Base-by-base conservation (phyloP, 1,284 basidiomycete genomes). In the Cryptococcus amylolentus region DNA sequence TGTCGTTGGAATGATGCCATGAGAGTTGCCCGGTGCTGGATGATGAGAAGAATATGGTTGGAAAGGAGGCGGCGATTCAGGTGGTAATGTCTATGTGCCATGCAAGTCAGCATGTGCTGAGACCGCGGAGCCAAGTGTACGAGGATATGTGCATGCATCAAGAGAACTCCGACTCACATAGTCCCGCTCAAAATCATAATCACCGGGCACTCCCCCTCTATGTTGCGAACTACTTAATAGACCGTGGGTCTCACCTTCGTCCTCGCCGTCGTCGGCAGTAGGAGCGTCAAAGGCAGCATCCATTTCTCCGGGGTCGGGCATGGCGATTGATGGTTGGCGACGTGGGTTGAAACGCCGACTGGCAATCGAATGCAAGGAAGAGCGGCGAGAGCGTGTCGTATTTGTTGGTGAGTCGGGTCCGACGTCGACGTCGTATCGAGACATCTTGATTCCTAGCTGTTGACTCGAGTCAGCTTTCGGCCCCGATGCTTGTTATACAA, bases 141-240 rank as follows among this genome's bases (percentile, higher is more conserved):
- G 35, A 23, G 48, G 43, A 55, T 27, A 45, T 20, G 49, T 41
- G 14, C 23, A 31, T 53, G n/a, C 27, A 45, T 48, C 13, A 27
- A 49, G 18, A 54, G 48, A 20, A 60, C 10, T 35, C 28, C 23
- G 26, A 69, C 78, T 66, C 58, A 78, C 90, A 58, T 86, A 88
- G 66, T 89, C 87, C 28, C 88, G 81, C 72, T 91, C 89, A 75
- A 91, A 92, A 75, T 92, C 88, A 72, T 93, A 92, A 5, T 83
- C 78, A 7, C 79, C 78, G 3, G 78, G 76, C 48, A 75, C 70
- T 9, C 45, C 40, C 54, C 55, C 31, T 31, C 60, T 18, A 20
- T 56, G 42, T 54, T 46, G 46, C 39, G 41, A 20, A 26, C 51
- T 37, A 14, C 55, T 41, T 42, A 66, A 44, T 18, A 71, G 52